These are phyloP conservation scores for Apiotrichum veenhuisii DNA, from an alignment of 1,284 basidiomycete species.

Conservation along the genomic window DNA sequence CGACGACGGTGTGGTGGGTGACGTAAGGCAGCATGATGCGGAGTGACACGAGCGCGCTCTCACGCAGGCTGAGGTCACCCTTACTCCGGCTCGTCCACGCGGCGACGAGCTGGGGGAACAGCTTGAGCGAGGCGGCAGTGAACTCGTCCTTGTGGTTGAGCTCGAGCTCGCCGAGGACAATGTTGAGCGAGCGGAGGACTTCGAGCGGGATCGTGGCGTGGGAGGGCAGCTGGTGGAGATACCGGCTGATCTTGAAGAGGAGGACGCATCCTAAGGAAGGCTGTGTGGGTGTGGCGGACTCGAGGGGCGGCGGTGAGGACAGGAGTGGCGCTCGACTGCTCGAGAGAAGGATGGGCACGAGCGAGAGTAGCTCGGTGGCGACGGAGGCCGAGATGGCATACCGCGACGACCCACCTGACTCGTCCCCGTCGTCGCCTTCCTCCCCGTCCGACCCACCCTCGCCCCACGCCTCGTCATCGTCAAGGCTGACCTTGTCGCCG, in stretches of 20 bases:
- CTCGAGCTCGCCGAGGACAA: conserved; percentile 65
- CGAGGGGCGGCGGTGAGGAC: conserved; percentile 12
- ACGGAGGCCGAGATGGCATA: conserved; percentile 1
- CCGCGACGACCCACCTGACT: conserved; percentile 10
- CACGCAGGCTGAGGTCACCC: conserved; percentile 55
- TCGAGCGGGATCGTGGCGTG: conserved; percentile 73
- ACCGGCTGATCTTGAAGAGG: conserved; percentile 62
- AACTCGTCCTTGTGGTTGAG: conserved; percentile 65
- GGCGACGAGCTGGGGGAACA: conserved; percentile 63
- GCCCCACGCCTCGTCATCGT: conserved; percentile 35
- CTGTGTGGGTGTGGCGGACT: neutral
- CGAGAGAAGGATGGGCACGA: conserved; percentile 64
- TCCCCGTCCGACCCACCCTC: conserved; percentile 10
- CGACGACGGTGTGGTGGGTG: conserved; percentile 36
- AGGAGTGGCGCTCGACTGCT: conserved; percentile 50
- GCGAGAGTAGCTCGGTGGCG: conserved; percentile 58
- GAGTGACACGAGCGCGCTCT: conserved; percentile 60
- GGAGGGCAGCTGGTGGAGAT: conserved; percentile 58
- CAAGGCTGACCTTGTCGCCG: conserved; percentile 56
- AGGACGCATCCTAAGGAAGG: conserved; percentile 55
- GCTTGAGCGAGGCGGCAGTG: conserved; percentile 57
- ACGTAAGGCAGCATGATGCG: conserved; percentile 69
- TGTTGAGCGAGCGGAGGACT: conserved; percentile 64
- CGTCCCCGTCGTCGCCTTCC: conserved; percentile 25
- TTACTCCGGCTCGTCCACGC: conserved; percentile 78